A percentile compares a stretch with the other conserved stretches of the same genome.
Evolutionary conservation across 2,329 filamentous ascomycete species (phyloP).

Genomic region (Dactylellina drechsleri): DNA sequence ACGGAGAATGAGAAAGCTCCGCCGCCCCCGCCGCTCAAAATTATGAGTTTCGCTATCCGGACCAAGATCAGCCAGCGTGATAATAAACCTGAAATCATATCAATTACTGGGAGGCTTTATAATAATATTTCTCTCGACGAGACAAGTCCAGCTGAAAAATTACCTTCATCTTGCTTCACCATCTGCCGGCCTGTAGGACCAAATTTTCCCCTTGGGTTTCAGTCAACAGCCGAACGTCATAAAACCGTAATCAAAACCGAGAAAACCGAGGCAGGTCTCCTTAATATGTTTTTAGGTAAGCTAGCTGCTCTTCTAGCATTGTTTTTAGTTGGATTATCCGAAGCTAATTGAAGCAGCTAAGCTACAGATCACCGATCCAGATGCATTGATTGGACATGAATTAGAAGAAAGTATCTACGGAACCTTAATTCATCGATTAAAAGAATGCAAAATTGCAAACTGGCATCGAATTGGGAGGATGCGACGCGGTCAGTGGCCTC

Average conservation of each 20-base stretch:
- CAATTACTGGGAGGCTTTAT: conserved; percentile 91
- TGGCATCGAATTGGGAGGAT: conserved; percentile 94
- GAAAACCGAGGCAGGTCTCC: conserved; percentile 83
- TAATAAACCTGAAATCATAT: conserved; percentile 95
- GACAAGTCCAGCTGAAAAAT: conserved; percentile 85
- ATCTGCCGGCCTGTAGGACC: conserved; percentile 82
- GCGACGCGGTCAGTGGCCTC: conserved; percentile 84
- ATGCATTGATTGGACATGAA: conserved; percentile 92
- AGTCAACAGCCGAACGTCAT: conserved; percentile 77
- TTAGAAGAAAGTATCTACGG: conserved; percentile 98
- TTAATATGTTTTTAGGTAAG: conserved; percentile 83
- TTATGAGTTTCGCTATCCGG: conserved; percentile 94
- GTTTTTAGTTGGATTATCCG: neutral
- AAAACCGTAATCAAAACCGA: conserved; percentile 81
- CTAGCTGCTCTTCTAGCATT: neutral
- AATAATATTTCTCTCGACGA: conserved; percentile 85
- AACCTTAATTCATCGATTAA: conserved; percentile 83
- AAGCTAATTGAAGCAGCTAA: conserved; percentile 63
- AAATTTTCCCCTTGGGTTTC: conserved; percentile 86
- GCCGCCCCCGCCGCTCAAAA: conserved; percentile 85
- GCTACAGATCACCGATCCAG: conserved; percentile 86
- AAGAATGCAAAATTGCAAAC: conserved; percentile 88
- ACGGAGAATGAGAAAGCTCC: conserved; percentile 84
- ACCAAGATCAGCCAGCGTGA: conserved; percentile 89
- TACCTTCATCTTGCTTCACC: conserved; percentile 91